These are phyloP conservation scores for Russula emetica DNA, from an alignment of 768 basidiomycete genomes.

Conservation along the genomic window DNA sequence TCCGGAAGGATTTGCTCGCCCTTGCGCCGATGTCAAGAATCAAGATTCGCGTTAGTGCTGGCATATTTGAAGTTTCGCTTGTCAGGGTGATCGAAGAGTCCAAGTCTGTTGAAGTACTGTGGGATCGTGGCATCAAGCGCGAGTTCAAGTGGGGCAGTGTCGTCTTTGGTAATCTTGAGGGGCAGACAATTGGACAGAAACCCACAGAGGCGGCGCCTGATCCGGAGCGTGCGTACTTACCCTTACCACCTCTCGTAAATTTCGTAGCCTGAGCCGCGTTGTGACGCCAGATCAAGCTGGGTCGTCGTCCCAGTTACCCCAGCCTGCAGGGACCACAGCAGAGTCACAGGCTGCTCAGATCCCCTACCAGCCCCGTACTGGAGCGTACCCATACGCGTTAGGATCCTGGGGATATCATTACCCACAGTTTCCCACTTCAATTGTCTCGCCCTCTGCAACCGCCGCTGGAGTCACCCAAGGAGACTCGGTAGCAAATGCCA, in stretches of 20 bases:
- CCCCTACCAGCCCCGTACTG: constrained; percentile 11
- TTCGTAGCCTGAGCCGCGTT: constrained; percentile 6
- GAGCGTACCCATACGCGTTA: constrained; percentile 7
- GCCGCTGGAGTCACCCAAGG: constrained; percentile 4
- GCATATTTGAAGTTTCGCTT: constrained; percentile 83
- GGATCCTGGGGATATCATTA: constrained; percentile 20
- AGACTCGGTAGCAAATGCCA: constrained; percentile 5
- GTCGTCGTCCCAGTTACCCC: constrained; percentile 3
- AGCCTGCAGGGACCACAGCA: neutral
- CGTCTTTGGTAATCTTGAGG: constrained; percentile 69
- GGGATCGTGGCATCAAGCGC: constrained; percentile 68
- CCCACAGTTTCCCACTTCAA: constrained; percentile 1
- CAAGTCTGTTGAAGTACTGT: constrained; percentile 71
- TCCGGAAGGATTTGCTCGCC: constrained; percentile 63
- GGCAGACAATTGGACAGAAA: constrained; percentile 61
- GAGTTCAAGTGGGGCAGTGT: constrained; percentile 84
- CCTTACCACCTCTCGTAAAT: neutral
- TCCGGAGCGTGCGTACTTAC: constrained; percentile 42
- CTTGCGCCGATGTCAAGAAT: constrained; percentile 70
- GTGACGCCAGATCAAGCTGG: constrained; percentile 5
- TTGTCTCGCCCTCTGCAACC: neutral
- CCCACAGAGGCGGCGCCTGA: constrained; percentile 53
- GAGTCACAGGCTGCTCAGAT: constrained; percentile 5
- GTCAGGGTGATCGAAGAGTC: constrained; percentile 65
- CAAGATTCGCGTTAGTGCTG: constrained; percentile 78